Percentiles rank a stretch among this genome's conserved stretches.
Conservation (phyloP, 495 filamentous ascomycete genomes). For the Xylaria sp. region DNA sequence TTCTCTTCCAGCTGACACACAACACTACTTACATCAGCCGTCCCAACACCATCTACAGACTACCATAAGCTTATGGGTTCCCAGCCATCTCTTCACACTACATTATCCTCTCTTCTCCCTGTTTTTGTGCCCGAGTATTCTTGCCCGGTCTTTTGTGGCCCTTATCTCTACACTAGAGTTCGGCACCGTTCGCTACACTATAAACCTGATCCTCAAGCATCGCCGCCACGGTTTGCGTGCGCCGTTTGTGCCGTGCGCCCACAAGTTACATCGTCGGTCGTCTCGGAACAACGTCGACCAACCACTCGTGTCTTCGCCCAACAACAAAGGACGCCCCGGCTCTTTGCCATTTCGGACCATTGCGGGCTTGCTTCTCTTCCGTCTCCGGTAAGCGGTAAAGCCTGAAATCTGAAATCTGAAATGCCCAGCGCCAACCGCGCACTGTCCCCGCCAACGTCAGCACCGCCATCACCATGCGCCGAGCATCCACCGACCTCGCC, state of each 20-base stretch:
- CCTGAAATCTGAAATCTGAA: constrained; percentile 22
- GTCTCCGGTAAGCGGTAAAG: constrained; percentile 24
- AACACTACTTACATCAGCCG: not conserved
- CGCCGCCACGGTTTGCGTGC: not conserved
- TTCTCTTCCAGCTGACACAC: not conserved
- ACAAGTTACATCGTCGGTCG: not conserved
- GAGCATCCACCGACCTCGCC: constrained; percentile 50
- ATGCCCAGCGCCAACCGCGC: constrained; percentile 23
- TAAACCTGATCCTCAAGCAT: not conserved
- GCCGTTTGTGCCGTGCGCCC: not conserved
- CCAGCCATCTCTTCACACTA: not conserved
- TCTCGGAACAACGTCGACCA: constrained; percentile 6
- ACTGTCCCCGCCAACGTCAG: constrained; percentile 28
- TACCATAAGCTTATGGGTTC: not conserved
- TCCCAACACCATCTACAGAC: constrained; percentile 2
- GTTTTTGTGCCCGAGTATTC: not conserved
- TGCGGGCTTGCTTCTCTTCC: constrained; percentile 14
- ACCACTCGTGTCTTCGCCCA: not conserved
- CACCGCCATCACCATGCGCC: constrained; percentile 46
- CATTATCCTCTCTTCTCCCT: not conserved
- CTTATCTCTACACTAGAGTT: not conserved
- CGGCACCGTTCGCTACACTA: not conserved
- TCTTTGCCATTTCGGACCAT: constrained; percentile 13
- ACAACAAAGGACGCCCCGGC: constrained; percentile 17
- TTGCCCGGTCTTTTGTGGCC: not conserved